Conservation (phyloP, 78 protist species). For the Capsaspora owczarzaki region DNA sequence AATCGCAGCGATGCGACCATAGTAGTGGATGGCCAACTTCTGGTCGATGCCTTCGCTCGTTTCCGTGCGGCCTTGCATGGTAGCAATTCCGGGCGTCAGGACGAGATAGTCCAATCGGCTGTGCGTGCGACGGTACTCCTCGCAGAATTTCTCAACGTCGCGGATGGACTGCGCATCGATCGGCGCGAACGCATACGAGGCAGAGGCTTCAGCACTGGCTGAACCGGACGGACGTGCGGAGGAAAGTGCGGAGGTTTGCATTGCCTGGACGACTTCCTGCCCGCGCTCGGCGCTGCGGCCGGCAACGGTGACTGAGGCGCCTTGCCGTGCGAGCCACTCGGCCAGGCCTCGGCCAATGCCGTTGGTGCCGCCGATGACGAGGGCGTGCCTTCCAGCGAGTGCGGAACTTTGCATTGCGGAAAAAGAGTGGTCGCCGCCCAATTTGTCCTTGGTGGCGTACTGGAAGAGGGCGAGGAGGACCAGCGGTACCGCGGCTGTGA, state of each 20-base stretch:
- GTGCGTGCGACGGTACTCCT: background rate
- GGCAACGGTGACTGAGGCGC: background rate
- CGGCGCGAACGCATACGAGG: background rate
- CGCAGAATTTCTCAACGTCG: background rate
- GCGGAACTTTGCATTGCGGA: no score
- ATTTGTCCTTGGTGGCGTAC: no score
- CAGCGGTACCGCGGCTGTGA: no score
- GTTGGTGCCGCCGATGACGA: background rate
- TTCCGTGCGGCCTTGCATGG: conserved; percentile 12
- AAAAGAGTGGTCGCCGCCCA: no score
- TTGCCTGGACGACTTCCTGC: background rate
- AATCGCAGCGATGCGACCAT: background rate
- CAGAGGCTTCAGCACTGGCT: no score
- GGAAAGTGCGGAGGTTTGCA: background rate
- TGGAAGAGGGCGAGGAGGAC: no score
- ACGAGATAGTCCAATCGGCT: background rate
- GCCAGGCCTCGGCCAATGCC: background rate
- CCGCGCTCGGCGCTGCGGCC: background rate
- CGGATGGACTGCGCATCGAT: background rate
- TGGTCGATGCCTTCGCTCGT: conserved; percentile 7
- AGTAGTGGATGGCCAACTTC: background rate
- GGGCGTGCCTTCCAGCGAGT: background rate
- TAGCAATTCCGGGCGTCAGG: conserved; percentile 7
- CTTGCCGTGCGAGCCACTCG: background rate
- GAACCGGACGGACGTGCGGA: no score